phyloP scores from a whole-genome alignment of 805 yeast species.

The Kodamaea kaohsiungensis region DNA sequence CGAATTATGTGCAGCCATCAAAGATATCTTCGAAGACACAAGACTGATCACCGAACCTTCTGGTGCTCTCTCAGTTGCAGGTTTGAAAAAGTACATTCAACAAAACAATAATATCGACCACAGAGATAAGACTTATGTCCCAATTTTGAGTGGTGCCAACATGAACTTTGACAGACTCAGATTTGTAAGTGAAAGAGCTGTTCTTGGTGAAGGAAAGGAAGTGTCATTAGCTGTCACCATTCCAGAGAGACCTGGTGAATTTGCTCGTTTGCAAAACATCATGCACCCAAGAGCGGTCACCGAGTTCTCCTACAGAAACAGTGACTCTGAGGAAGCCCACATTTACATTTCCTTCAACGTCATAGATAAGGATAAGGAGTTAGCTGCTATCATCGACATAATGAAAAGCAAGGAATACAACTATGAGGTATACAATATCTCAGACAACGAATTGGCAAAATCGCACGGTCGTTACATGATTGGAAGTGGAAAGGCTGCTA shows the following conservation, averaged over 20 bases:
- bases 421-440: constrained; percentile 71
- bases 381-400: constrained; percentile 58
- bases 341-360: constrained; percentile 90
- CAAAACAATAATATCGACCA: constrained; percentile 72
- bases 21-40: constrained; percentile 95
- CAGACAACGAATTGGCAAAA: constrained; percentile 93
- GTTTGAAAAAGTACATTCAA: constrained; percentile 78
- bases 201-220: constrained; percentile 97
- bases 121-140: constrained; percentile 68
- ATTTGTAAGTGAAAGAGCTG: constrained; percentile 96
- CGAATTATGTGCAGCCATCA: constrained; percentile 94
- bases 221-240: constrained; percentile 87
- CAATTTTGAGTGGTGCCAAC: constrained; percentile 93
- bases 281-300: constrained; percentile 90
- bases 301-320: constrained; percentile 87
- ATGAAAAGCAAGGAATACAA: constrained; percentile 65
- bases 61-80: constrained; percentile 96
- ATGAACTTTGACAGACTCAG: constrained; percentile 97
- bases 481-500: constrained; percentile 73
- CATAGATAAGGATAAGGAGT: constrained; percentile 70
- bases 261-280: constrained; percentile 69
- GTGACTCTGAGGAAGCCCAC: constrained; percentile 58
- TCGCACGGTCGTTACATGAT: constrained; percentile 94
- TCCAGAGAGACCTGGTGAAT: constrained; percentile 93
- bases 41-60: constrained; percentile 94